These are phyloP conservation scores for Dalbergia cultrata DNA, from an alignment of 306 rosid genomes.

Conservation along the genomic window DNA sequence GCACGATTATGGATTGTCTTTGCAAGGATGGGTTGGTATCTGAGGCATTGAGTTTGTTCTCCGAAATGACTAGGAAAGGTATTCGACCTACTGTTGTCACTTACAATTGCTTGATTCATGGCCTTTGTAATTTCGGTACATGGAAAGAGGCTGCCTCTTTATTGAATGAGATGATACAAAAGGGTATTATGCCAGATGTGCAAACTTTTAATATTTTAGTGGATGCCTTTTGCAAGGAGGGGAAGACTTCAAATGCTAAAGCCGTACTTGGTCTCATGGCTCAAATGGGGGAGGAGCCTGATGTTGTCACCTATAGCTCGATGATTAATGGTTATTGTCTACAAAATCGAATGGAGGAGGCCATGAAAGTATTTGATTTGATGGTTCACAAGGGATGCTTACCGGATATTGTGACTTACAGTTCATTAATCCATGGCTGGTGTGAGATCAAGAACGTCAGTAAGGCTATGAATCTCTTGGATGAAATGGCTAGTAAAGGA, in stretches of 20 bases:
- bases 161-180: constrained; percentile 21
- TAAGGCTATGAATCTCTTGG: constrained; percentile 42
- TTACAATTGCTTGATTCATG: constrained; percentile 39
- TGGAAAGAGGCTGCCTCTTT: constrained; percentile 37
- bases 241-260: constrained; percentile 19
- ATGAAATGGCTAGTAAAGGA: constrained; percentile 7
- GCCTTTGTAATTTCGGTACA: constrained; percentile 24
- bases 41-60: constrained; percentile 41
- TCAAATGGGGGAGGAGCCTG: constrained; percentile 26
- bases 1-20: constrained; percentile 41
- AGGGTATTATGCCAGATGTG: constrained; percentile 4
- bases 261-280: constrained; percentile 1
- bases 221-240: constrained; percentile 24
- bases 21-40: constrained; percentile 35
- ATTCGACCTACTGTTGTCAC: constrained; percentile 10
- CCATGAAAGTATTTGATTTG: constrained; percentile 21
- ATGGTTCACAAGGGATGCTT: constrained; percentile 32
- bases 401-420: constrained; percentile 43
- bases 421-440: constrained; percentile 43
- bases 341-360: constrained; percentile 18
- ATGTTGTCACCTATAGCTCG: constrained; percentile 21
- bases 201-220: constrained; percentile 4
- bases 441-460: constrained; percentile 37
- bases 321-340: constrained; percentile 29
- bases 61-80: constrained; percentile 41